Evolutionary conservation across 2,329 filamentous ascomycete species (phyloP).

Genomic region (Aspergillus oerlinghausenensis): DNA sequence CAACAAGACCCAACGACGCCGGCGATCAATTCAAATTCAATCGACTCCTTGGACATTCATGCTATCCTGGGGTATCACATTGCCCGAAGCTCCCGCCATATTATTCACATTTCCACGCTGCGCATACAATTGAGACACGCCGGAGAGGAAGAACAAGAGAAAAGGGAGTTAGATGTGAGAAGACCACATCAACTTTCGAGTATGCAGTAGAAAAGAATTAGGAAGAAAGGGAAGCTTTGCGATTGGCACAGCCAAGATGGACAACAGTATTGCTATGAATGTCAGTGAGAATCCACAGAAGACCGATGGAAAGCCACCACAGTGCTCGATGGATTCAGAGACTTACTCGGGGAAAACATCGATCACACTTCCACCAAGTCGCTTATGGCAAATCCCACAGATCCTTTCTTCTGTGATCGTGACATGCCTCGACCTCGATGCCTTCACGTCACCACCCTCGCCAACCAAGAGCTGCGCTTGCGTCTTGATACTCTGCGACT

Average conservation of each 20-base stretch:
- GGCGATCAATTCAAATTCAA: slow-evolving; percentile 1
- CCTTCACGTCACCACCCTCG: slow-evolving; percentile 51
- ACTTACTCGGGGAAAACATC: slow-evolving; percentile 80
- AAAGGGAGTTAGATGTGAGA: slow-evolving; percentile 14
- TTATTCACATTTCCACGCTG: slow-evolving; percentile 5
- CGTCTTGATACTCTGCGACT: slow-evolving; percentile 71
- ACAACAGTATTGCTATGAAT: slow-evolving; percentile 55
- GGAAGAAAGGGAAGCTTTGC: slow-evolving; percentile 25
- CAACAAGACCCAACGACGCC: background rate
- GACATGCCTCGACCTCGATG: slow-evolving; percentile 63
- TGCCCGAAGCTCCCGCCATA: slow-evolving; percentile 21
- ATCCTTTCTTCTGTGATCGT: slow-evolving; percentile 82
- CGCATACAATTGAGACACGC: slow-evolving; percentile 6
- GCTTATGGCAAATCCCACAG: slow-evolving; percentile 89
- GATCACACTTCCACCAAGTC: slow-evolving; percentile 85
- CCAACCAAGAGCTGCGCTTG: slow-evolving; percentile 72
- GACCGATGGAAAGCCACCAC: background rate
- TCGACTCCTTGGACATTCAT: slow-evolving; percentile 19
- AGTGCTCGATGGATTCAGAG: background rate
- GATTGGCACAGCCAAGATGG: slow-evolving; percentile 71
- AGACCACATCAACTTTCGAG: slow-evolving; percentile 3
- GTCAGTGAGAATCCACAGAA: slow-evolving; percentile 16
- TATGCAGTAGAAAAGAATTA: slow-evolving; percentile 15
- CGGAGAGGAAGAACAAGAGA: slow-evolving; percentile 8
- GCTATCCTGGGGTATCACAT: slow-evolving; percentile 36